These are phyloP conservation scores for Paecilomyces fulvus DNA, from an alignment of 2,329 filamentous ascomycete genomes.

Conservation along the genomic window DNA sequence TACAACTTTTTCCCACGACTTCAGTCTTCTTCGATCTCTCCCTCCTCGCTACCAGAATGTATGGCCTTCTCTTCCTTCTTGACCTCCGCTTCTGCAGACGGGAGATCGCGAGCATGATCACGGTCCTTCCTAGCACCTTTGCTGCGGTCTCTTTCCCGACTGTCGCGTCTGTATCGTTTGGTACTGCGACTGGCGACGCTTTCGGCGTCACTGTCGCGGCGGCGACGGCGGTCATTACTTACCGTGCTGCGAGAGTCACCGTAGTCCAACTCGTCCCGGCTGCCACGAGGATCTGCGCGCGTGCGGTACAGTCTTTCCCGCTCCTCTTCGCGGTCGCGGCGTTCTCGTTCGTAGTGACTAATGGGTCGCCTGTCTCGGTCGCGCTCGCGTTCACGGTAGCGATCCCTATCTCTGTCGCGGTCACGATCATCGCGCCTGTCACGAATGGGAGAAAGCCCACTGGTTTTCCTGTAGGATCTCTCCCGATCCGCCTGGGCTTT, in stretches of 20 bases:
- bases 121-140: slow-evolving; percentile 38
- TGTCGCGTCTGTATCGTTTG: slow-evolving; percentile 47
- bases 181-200: slow-evolving; percentile 50
- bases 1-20: neutral
- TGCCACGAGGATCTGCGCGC: slow-evolving; percentile 70
- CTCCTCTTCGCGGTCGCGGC: slow-evolving; percentile 81
- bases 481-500: slow-evolving; percentile 92
- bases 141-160: slow-evolving; percentile 29
- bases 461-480: slow-evolving; percentile 81
- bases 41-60: slow-evolving; percentile 89
- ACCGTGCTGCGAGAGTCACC: slow-evolving; percentile 53
- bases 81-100: slow-evolving; percentile 23
- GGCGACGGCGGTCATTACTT: slow-evolving; percentile 62
- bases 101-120: slow-evolving; percentile 24
- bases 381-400: slow-evolving; percentile 34
- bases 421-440: slow-evolving; percentile 29
- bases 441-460: slow-evolving; percentile 46
- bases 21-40: slow-evolving; percentile 81
- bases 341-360: slow-evolving; percentile 66
- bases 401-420: slow-evolving; percentile 24
- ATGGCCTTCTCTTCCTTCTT: slow-evolving; percentile 44
- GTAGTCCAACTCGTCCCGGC: slow-evolving; percentile 84
- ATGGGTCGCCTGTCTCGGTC: slow-evolving; percentile 23
- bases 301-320: slow-evolving; percentile 76
- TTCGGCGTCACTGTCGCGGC: slow-evolving; percentile 69